These are phyloP conservation scores for Neobulgaria alba DNA, from an alignment of 2,329 filamentous ascomycete species.

Conservation along the genomic window DNA sequence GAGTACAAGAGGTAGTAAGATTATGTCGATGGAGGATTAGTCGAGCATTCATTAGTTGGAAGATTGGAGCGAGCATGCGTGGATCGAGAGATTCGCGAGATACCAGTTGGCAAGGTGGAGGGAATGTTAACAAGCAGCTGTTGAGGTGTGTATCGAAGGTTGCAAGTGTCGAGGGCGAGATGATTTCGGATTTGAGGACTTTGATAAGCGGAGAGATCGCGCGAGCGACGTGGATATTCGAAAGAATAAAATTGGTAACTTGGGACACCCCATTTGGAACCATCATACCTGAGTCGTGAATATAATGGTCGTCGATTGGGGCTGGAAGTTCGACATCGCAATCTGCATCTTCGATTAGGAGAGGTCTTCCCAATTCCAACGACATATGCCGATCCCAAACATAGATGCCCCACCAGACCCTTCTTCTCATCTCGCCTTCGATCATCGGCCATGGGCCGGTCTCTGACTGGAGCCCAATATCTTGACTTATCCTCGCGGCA, in stretches of 20 bases:
- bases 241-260: constrained; percentile 63
- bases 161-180: constrained; percentile 60
- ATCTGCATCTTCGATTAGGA: constrained; percentile 78
- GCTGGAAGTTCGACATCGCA: constrained; percentile 78
- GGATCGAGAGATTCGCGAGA: constrained; percentile 63
- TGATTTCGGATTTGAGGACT: constrained; percentile 56
- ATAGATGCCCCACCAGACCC: constrained; percentile 93
- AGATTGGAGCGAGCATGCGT: constrained; percentile 63
- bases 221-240: constrained; percentile 73
- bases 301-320: constrained; percentile 71
- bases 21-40: constrained; percentile 85
- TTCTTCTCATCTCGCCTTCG: constrained; percentile 76
- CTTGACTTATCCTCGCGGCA: constrained; percentile 72
- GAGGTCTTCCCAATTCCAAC: constrained; percentile 71
- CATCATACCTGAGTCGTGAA: constrained; percentile 49
- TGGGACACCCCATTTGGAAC: constrained; percentile 44
- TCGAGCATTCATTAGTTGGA: constrained; percentile 75
- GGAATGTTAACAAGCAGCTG: constrained; percentile 66
- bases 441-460: constrained; percentile 63
- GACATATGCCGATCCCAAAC: constrained; percentile 76
- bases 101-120: constrained; percentile 60
- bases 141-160: constrained; percentile 75
- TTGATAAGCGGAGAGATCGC: constrained; percentile 67
- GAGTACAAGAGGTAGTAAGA: constrained; percentile 61
- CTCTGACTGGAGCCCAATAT: constrained; percentile 72